A percentile compares a stretch with the other conserved stretches of the same genome.
These are phyloP conservation scores for Diospyros kaki DNA, from an alignment of 148 eudicot genomes.

Conservation along the genomic window DNA sequence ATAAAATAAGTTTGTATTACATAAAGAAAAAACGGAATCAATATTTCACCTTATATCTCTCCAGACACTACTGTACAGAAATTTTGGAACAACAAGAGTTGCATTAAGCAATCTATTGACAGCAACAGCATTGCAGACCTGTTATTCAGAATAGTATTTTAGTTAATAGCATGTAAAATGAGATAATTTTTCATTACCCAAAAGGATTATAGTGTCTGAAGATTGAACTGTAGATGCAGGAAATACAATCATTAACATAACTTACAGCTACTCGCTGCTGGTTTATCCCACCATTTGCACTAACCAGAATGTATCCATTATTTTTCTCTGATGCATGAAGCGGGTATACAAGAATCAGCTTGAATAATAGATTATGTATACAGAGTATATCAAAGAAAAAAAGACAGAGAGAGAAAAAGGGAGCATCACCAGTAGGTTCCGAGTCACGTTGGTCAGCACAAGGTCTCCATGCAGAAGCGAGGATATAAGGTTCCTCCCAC, in stretches of 20 bases:
- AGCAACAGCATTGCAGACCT: constrained; percentile 99
- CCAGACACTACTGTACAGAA: constrained; percentile 96
- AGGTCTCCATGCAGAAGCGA: constrained; percentile 87
- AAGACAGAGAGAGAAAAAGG: constrained; percentile 12
- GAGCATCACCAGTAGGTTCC: constrained; percentile 71
- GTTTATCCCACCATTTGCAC: constrained; percentile 98
- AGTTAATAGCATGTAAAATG: constrained; percentile 7
- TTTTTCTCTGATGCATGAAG: constrained; percentile 54
- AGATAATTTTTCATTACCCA: background rate
- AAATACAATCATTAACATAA: constrained; percentile 15
- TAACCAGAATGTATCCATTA: constrained; percentile 81
- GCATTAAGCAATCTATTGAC: constrained; percentile 94
- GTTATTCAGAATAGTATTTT: constrained; percentile 19
- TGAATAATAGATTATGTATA: background rate
- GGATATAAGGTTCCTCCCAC: constrained; percentile 81
- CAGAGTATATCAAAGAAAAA: no score
- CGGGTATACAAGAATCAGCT: constrained; percentile 13
- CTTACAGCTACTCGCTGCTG: constrained; percentile 99
- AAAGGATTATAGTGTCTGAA: background rate
- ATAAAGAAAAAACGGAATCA: background rate
- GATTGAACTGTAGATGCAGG: background rate
- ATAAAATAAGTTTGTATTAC: background rate
- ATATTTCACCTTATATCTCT: constrained; percentile 69
- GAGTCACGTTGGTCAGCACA: constrained; percentile 80
- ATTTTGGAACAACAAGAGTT: constrained; percentile 91